Evolutionary conservation across 2,329 filamentous ascomycete genomes (phyloP), one percentile per base, ranked within the genome.

Genomic region (Cordyceps cicadae): DNA sequence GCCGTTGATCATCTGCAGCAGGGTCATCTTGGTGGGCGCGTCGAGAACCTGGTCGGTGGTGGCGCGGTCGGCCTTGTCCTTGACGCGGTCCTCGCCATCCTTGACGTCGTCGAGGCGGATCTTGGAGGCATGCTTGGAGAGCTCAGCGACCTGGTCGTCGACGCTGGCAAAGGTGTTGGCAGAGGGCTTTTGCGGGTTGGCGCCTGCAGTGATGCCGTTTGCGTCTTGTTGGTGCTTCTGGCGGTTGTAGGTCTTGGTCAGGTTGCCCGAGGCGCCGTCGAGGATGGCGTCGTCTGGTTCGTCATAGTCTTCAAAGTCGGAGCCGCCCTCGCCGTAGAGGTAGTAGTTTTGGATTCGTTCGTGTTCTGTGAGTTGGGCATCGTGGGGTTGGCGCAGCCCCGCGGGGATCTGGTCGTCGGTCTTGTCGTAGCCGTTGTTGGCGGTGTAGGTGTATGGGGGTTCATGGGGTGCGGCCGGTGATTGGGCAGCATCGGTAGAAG

Each of bases 1-100:
- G 39, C 91, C 86, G 74, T 97, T 97, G 78, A 97, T 93, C 83
- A 99, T 91, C 76, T 97, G 91, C 65, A 97, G 80, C 59, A 99
- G 79, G 63, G 99, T 92, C 90, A 97, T 96, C 66, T 92, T 88
- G 15, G 94, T 99, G 59, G 92, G 84, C 64, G 92, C 90, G 75
- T 99, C 94, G 63, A 99, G 79, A 54, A 99, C 94, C 74, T 97
- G 91, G 73, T 99, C 94, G 67, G 86, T 91, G 15, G 94, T 99
- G 56, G 94, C 93, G 62, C 94, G 86, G 72, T 99, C 93, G 60
- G 89, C 87, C 79, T 94, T 95, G 75, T 97, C 92, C 73, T 90
- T 91, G 62, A 86, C 85, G 59, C 81, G 80, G 41, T 81, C 78
- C 24, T 70, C 71, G 64, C 68, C 68, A 39, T 79, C 76, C 71